phyloP scores from a whole-genome alignment of 495 filamentous ascomycete species.

The Neurospora intermedia region DNA sequence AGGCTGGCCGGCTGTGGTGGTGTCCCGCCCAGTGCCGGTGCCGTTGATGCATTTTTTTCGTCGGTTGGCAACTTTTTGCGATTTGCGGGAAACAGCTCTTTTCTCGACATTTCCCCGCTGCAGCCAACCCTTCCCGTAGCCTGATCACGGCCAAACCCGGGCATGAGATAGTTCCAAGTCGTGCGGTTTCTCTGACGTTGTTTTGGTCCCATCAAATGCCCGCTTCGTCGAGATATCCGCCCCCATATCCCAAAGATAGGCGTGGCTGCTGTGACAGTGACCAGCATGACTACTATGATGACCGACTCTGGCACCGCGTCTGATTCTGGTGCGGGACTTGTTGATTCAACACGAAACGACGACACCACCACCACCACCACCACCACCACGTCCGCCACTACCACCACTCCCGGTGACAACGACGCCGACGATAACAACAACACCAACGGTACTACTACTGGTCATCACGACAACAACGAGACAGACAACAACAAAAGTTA shows the following conservation, averaged over 20 bases:
- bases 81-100: constrained; percentile 29
- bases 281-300: constrained; percentile 9
- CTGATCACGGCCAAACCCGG: constrained; percentile 55
- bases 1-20: background rate
- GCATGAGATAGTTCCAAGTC: constrained; percentile 37
- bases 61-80: constrained; percentile 35
- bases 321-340: background rate
- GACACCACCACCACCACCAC: constrained; percentile 6
- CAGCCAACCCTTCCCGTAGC: constrained; percentile 25
- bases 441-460: background rate
- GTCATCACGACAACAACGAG: background rate
- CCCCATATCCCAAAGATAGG: constrained; percentile 19
- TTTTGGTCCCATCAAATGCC: constrained; percentile 49
- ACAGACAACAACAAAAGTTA: background rate
- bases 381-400: background rate
- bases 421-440: background rate
- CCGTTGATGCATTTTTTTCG: constrained; percentile 19
- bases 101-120: constrained; percentile 28
- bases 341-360: constrained; percentile 7
- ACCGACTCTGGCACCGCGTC: constrained; percentile 5
- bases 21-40: constrained; percentile 5
- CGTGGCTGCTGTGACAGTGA: background rate
- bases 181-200: constrained; percentile 53
- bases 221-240: constrained; percentile 58
- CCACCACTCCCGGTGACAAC: background rate